phyloP scores from a whole-genome alignment of 2,329 filamentous ascomycete genomes.

The Exserohilum turcica region DNA sequence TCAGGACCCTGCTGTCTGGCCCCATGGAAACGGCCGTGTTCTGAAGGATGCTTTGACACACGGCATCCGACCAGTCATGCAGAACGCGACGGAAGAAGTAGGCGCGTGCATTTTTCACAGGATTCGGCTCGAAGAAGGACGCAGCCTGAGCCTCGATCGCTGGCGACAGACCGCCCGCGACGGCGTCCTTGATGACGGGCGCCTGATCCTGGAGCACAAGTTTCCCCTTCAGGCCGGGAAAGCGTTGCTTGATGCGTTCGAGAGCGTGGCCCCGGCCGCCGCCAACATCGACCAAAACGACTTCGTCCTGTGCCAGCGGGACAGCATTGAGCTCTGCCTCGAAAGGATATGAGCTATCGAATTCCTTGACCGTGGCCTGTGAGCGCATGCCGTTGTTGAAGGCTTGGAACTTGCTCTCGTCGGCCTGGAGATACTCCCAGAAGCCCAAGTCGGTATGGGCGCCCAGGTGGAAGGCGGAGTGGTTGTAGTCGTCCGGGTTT shows the following conservation, averaged over 20 bases:
- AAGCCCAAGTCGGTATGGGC: neutral
- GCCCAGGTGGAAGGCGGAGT: neutral
- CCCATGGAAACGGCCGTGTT: neutral
- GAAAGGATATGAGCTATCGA: neutral
- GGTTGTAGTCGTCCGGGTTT: neutral
- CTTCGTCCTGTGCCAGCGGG: neutral
- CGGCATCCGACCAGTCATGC: slow-evolving; percentile 24
- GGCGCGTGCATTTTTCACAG: slow-evolving; percentile 11
- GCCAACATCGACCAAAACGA: neutral
- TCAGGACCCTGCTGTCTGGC: neutral
- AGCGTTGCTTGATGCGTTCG: neutral
- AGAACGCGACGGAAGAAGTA: slow-evolving; percentile 24
- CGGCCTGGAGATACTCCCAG: neutral
- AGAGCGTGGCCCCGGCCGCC: neutral
- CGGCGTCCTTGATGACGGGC: neutral
- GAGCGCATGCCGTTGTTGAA: neutral
- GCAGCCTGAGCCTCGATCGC: neutral
- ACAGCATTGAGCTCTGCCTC: neutral
- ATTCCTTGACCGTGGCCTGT: neutral
- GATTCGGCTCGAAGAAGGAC: slow-evolving; percentile 1
- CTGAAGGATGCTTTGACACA: neutral
- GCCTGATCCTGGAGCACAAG: neutral
- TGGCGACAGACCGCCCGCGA: neutral
- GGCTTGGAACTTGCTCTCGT: neutral
- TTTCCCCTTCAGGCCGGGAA: neutral